phyloP scores from a whole-genome alignment of 768 basidiomycete genomes.

The Leccinum broughii region DNA sequence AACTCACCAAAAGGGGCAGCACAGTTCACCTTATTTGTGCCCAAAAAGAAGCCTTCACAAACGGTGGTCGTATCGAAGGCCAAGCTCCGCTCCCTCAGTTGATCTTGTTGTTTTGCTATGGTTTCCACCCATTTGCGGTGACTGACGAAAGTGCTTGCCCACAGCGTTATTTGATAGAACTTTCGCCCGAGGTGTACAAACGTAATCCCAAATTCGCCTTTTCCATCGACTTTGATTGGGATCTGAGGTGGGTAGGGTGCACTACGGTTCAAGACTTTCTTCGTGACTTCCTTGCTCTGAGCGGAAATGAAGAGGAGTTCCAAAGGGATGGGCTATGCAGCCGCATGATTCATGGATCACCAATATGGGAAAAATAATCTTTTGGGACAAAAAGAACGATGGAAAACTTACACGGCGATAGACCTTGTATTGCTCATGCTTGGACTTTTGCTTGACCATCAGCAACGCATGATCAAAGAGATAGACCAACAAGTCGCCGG shows the following conservation, averaged over 20 bases:
- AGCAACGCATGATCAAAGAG: slow-evolving; percentile 95
- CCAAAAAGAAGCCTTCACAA: slow-evolving; percentile 86
- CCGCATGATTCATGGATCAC: slow-evolving; percentile 6
- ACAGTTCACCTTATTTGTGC: slow-evolving; percentile 87
- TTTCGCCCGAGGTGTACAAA: slow-evolving; percentile 93
- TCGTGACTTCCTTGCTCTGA: slow-evolving; percentile 47
- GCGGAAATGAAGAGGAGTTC: slow-evolving; percentile 86
- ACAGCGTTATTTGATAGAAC: slow-evolving; percentile 88
- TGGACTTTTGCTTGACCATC: slow-evolving; percentile 93
- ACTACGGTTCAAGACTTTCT: slow-evolving; percentile 41
- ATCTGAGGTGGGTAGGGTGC: slow-evolving; percentile 47
- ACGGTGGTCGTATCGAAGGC: slow-evolving; percentile 85
- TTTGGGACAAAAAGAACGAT: neutral
- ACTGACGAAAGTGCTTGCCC: slow-evolving; percentile 81
- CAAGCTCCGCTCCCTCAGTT: slow-evolving; percentile 77
- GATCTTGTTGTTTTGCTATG: slow-evolving; percentile 87
- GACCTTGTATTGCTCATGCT: slow-evolving; percentile 89
- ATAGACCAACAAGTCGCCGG: slow-evolving; percentile 90
- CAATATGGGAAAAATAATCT: slow-evolving; percentile 5
- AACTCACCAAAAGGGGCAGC: slow-evolving; percentile 84
- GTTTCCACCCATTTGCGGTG: slow-evolving; percentile 94
- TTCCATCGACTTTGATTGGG: slow-evolving; percentile 57
- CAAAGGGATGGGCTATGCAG: slow-evolving; percentile 84
- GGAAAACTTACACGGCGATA: slow-evolving; percentile 76
- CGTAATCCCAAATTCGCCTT: slow-evolving; percentile 88